These are phyloP conservation scores for Teratosphaeriaceae sp. DNA, from an alignment of 2,329 filamentous ascomycete species.

Conservation along the genomic window DNA sequence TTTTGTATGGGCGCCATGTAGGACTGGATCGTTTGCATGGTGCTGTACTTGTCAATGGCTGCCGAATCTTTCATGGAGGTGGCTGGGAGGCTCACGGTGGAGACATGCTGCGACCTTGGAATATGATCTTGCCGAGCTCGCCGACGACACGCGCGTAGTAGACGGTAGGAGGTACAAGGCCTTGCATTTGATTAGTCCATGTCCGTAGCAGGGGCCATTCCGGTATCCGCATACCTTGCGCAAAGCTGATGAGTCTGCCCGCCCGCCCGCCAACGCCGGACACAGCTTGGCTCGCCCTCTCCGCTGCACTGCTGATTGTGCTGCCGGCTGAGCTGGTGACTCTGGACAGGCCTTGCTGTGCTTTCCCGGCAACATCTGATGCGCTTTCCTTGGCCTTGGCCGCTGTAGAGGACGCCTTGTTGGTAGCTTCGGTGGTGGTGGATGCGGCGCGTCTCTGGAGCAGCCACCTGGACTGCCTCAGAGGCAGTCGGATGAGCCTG, in stretches of 20 bases:
- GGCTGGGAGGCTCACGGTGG: slow-evolving; percentile 67
- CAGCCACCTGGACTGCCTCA: slow-evolving; percentile 38
- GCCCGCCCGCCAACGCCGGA: slow-evolving; percentile 77
- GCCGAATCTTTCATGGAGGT: not conserved
- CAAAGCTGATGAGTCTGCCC: slow-evolving; percentile 67
- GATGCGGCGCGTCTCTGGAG: slow-evolving; percentile 44
- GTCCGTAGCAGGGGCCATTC: not conserved
- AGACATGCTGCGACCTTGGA: slow-evolving; percentile 81
- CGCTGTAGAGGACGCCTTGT: slow-evolving; percentile 30
- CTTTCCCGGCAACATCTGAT: slow-evolving; percentile 48
- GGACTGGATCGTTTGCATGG: slow-evolving; percentile 72
- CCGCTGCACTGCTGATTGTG: slow-evolving; percentile 66
- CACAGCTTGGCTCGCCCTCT: slow-evolving; percentile 59
- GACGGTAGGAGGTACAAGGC: slow-evolving; percentile 74
- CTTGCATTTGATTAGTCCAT: slow-evolving; percentile 40
- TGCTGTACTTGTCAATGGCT: slow-evolving; percentile 45
- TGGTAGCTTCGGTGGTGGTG: slow-evolving; percentile 40
- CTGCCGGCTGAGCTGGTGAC: slow-evolving; percentile 75
- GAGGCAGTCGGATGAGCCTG: slow-evolving; percentile 38
- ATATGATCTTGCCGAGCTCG: slow-evolving; percentile 83
- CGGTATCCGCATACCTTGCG: slow-evolving; percentile 69
- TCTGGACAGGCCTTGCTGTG: slow-evolving; percentile 73
- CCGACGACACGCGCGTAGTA: slow-evolving; percentile 89
- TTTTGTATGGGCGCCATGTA: slow-evolving; percentile 75
- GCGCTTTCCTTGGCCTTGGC: slow-evolving; percentile 36